These are phyloP conservation scores for Tylopilus vinaceipallidus DNA, from an alignment of 768 basidiomycete genomes.

Conservation along the genomic window DNA sequence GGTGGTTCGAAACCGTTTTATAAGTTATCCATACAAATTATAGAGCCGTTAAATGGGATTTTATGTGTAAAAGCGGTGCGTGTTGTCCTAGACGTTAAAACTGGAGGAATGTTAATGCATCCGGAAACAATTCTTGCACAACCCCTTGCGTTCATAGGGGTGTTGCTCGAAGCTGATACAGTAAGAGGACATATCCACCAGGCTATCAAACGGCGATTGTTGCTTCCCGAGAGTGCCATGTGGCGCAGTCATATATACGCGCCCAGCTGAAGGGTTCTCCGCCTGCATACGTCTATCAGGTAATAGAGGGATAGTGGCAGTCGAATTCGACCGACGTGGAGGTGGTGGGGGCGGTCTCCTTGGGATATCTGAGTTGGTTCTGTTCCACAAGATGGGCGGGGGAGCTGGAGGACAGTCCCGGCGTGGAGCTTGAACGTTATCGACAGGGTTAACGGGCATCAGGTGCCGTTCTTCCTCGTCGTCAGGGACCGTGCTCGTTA, in stretches of 20 bases:
- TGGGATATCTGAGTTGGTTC: conserved; percentile 23
- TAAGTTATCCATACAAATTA: conserved; percentile 8
- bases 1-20: neutral
- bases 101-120: conserved; percentile 36
- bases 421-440: conserved; percentile 23
- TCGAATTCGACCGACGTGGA: conserved; percentile 45
- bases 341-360: conserved; percentile 60
- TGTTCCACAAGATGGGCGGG: conserved; percentile 22
- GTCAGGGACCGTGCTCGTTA: conserved; percentile 41
- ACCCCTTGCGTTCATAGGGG: conserved; percentile 61
- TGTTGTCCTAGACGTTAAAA: neutral
- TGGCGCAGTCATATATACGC: conserved; percentile 28
- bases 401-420: conserved; percentile 7
- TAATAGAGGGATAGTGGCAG: conserved; percentile 40
- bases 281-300: conserved; percentile 40
- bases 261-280: conserved; percentile 13
- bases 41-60: neutral
- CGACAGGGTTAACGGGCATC: conserved; percentile 28
- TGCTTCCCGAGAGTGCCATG: conserved; percentile 38
- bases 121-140: conserved; percentile 67
- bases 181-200: conserved; percentile 43
- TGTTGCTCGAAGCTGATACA: conserved; percentile 64
- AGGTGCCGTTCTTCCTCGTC: conserved; percentile 43
- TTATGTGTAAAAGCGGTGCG: neutral
- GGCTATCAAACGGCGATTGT: conserved; percentile 66